Base-by-base conservation (phyloP, 2,329 filamentous ascomycete species). In the Didymella pomorum region DNA sequence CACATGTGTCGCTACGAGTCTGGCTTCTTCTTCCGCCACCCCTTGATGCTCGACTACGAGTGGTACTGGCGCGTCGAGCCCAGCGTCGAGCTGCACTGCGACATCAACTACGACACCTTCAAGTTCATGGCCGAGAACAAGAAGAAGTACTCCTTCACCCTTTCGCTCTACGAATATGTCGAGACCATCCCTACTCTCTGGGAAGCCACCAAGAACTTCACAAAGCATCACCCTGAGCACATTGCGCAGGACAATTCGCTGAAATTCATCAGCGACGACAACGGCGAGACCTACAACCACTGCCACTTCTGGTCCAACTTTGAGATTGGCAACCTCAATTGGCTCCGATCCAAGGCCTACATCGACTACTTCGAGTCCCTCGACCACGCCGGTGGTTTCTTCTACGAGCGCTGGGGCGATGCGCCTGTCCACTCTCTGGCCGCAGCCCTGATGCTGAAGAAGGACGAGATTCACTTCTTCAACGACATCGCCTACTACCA, bases 281-380 rank as follows among this genome's bases (percentile, higher is more conserved):
- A 87, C 52, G 95, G 96, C 60, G 88, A 95, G 60, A 93, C 86
- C 7, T 99, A 98, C 83, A 99, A 98, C 82, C 88, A 93, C 77
- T 99, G 95, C 82, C 95, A 99, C 78, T 97, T 99, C 78, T 99
- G 95, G 95, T 98, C 94, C 73, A 99, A 99, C 83, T 99, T 99
- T 69, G 95, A 99, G 78, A 89, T 99, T 68, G 95, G 94, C 65
- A 96, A 90, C 79, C 84, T 99, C 37, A 86, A 96, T 72, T 99
- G 95, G 93, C 86, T 99, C 53, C 89, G 95, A 65, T 95, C 92
- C 65, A 83, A 93, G 76, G 85, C 91, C 21, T 99, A 99, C 80
- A 80, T 89, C 43, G 94, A 98, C 79, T 99, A 88, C 81, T 99
- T 99, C 73, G 87, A 93, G 49, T 85, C 87, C 6, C 87, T 99